Percentiles rank a stretch among this genome's conserved stretches.
phyloP scores from a whole-genome alignment of 495 filamentous ascomycete genomes.

The Hypoxylon intermedium region DNA sequence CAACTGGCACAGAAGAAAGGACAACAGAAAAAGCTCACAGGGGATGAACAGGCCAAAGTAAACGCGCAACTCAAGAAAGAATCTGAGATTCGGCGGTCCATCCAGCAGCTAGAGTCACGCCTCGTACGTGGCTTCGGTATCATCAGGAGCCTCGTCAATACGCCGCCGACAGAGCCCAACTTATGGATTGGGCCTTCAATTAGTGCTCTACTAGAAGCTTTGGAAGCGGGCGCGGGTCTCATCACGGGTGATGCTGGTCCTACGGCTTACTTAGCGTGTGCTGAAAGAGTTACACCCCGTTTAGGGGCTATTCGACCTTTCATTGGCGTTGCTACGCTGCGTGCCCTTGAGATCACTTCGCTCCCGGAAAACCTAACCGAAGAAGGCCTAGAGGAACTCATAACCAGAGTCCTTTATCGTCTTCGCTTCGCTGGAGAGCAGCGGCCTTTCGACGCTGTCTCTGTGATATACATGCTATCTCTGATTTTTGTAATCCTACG shows the following conservation, averaged over 20 bases:
- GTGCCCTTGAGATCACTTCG: constrained; percentile 74
- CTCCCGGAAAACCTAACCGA: constrained; percentile 72
- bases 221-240: constrained; percentile 79
- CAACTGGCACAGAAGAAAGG: constrained; percentile 94
- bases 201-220: constrained; percentile 69
- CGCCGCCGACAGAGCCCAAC: constrained; percentile 82
- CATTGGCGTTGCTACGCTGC: constrained; percentile 84
- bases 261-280: constrained; percentile 75
- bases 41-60: constrained; percentile 87
- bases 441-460: constrained; percentile 83
- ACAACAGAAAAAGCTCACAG: constrained; percentile 84
- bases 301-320: constrained; percentile 79
- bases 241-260: constrained; percentile 82
- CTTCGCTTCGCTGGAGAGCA: constrained; percentile 90
- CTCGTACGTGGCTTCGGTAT: constrained; percentile 83
- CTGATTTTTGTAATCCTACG: constrained; percentile 76
- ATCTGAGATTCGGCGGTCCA: constrained; percentile 71
- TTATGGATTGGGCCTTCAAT: constrained; percentile 86
- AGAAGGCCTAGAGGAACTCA: constrained; percentile 83
- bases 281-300: constrained; percentile 75
- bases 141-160: constrained; percentile 78
- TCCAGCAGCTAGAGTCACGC: constrained; percentile 69
- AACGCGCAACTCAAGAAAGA: constrained; percentile 92
- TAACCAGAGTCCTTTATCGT: constrained; percentile 89
- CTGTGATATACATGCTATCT: constrained; percentile 85